phyloP scores from a whole-genome alignment of 441 rosid species.

The Rhodomyrtus psidioides region DNA sequence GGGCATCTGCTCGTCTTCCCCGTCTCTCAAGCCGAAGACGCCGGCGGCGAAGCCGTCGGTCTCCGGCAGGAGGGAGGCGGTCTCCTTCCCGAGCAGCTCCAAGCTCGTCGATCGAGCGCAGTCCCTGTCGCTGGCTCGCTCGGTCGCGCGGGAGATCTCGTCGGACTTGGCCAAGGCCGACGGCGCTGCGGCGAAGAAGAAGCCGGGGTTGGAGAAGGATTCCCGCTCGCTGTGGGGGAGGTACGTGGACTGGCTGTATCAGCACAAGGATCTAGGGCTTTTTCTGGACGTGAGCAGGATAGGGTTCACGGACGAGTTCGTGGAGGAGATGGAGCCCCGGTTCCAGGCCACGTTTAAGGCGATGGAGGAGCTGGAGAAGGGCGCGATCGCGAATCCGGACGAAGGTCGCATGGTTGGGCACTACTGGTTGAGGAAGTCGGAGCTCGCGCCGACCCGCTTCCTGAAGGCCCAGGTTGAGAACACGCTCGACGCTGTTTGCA shows the following conservation, averaged over 20 bases:
- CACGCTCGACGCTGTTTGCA: constrained; percentile 57
- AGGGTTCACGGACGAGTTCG: constrained; percentile 74
- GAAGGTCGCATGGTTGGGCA: constrained; percentile 99
- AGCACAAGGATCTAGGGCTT: constrained; percentile 84
- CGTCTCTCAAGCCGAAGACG: constrained; percentile 3
- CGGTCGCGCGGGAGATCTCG: constrained; percentile 54
- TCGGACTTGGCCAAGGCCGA: constrained; percentile 26
- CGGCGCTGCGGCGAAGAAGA: constrained; percentile 15
- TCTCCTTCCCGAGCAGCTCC: constrained; percentile 16
- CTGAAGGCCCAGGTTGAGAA: constrained; percentile 54
- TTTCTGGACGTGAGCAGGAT: constrained; percentile 80
- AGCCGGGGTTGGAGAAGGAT: constrained; percentile 49
- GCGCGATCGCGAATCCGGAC: constrained; percentile 95
- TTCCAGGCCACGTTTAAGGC: constrained; percentile 58
- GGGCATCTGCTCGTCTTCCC: constrained; percentile 46
- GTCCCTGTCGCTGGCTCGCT: constrained; percentile 17
- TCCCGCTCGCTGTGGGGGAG: constrained; percentile 62
- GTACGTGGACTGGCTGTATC: constrained; percentile 88
- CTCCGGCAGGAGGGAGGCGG: constrained; percentile 12
- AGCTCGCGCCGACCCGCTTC: constrained; percentile 52
- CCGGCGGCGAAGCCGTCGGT: constrained; percentile 10
- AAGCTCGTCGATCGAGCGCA: constrained; percentile 12
- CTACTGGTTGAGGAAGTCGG: constrained; percentile 79
- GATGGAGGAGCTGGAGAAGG: constrained; percentile 85
- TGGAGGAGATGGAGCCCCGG: constrained; percentile 66